A percentile compares a stretch with the other conserved stretches of the same genome.
phyloP scores from a whole-genome alignment of 2,329 filamentous ascomycete species.

The Clonostachys rosea region DNA sequence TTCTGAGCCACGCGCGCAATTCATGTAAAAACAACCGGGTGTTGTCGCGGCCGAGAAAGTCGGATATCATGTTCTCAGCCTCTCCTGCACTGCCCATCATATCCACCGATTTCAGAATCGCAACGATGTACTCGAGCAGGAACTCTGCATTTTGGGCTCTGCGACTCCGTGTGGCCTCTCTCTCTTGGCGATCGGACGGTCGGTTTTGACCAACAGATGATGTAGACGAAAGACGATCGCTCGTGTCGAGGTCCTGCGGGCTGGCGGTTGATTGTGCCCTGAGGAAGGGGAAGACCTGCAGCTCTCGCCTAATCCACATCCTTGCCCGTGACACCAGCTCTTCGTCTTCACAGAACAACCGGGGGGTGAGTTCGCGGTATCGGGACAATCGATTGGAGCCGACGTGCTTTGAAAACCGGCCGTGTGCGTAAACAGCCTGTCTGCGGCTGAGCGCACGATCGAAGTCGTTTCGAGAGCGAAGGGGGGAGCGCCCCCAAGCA shows the following conservation, averaged over 20 bases:
- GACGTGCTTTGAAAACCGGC: slow-evolving; percentile 74
- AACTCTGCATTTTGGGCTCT: slow-evolving; percentile 73
- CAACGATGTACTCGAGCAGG: slow-evolving; percentile 79
- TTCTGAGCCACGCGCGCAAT: slow-evolving; percentile 75
- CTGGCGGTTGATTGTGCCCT: not conserved
- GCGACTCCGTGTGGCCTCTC: slow-evolving; percentile 6
- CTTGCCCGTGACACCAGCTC: slow-evolving; percentile 72
- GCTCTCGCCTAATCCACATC: slow-evolving; percentile 77
- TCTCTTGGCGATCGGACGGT: not conserved
- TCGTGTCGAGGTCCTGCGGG: slow-evolving; percentile 7
- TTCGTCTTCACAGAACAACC: slow-evolving; percentile 57
- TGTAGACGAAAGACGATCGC: no score
- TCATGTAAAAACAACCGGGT: slow-evolving; percentile 80
- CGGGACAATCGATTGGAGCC: slow-evolving; percentile 75
- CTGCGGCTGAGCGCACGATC: slow-evolving; percentile 39
- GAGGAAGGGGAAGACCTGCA: slow-evolving; percentile 78
- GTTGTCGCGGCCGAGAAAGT: slow-evolving; percentile 73
- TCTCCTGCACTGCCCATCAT: slow-evolving; percentile 73
- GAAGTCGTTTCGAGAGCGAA: slow-evolving; percentile 1
- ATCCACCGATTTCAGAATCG: slow-evolving; percentile 78
- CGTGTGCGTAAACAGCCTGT: slow-evolving; percentile 66
- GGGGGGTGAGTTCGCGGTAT: slow-evolving; percentile 69
- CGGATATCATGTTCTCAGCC: slow-evolving; percentile 72
- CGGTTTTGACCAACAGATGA: not conserved
- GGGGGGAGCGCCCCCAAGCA: not conserved